Percentiles rank a stretch among this genome's conserved stretches.
Evolutionary conservation across 2,329 filamentous ascomycete species (phyloP).

Genomic region (Fusarium caatingaense): DNA sequence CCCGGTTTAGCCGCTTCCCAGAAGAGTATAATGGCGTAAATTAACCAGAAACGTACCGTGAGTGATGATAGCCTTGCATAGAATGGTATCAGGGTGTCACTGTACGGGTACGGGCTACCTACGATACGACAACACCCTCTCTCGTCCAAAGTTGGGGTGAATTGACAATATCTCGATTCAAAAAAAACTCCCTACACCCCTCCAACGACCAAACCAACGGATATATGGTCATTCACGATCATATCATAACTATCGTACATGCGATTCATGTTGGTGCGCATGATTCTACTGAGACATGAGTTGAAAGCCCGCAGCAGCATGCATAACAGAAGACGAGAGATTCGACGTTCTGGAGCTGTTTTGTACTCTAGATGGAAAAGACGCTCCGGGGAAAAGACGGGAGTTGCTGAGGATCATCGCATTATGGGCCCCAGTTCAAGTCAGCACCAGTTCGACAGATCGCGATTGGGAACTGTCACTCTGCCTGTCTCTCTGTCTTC

Average conservation of each 20-base stretch:
- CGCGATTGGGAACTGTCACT: conserved; percentile 22
- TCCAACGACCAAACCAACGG: background rate
- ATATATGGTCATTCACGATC: background rate
- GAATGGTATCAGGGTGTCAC: conserved; percentile 2
- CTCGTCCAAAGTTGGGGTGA: background rate
- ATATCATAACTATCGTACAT: conserved; percentile 9
- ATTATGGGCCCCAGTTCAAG: conserved; percentile 9
- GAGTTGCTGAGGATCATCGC: conserved; percentile 18
- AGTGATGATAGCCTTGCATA: conserved; percentile 34
- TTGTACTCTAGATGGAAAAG: background rate
- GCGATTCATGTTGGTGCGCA: background rate
- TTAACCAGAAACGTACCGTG: background rate
- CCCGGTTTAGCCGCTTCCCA: conserved; percentile 34
- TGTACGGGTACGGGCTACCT: background rate
- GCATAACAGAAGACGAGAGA: background rate
- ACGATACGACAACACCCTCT: conserved; percentile 22
- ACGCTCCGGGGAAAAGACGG: background rate
- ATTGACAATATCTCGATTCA: conserved; percentile 24
- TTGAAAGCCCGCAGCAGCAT: background rate
- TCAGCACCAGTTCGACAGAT: conserved; percentile 32
- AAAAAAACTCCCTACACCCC: conserved; percentile 6
- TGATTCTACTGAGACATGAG: background rate
- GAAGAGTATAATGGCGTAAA: conserved; percentile 26
- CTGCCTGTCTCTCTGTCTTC: background rate
- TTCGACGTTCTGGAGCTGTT: background rate